Evolutionary conservation across 306 rosid species (phyloP).

Genomic region (Senna siamea): DNA sequence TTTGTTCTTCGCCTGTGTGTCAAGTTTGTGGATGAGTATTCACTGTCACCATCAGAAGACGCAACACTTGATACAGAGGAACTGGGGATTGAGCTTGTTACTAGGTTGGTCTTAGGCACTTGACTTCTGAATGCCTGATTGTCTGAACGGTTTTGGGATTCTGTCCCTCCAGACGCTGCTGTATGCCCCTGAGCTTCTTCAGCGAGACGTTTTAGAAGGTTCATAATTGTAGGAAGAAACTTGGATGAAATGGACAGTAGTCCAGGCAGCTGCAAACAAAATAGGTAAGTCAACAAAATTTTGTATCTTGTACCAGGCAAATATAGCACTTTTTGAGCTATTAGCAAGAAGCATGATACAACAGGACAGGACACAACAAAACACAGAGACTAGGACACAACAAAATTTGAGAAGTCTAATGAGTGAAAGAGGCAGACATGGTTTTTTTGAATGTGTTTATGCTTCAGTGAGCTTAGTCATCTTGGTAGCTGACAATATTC

Average conservation of each 20-base stretch:
- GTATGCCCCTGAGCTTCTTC: conserved; percentile 74
- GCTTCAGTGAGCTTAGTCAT: conserved; percentile 2
- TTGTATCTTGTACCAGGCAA: conserved; percentile 1
- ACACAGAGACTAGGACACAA: not conserved
- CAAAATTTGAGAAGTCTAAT: not conserved
- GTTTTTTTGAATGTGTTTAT: not conserved
- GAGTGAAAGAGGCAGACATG: too few relatives aligned
- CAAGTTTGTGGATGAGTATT: conserved; percentile 57
- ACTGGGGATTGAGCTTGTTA: conserved; percentile 46
- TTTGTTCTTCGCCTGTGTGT: conserved; percentile 56
- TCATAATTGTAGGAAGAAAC: conserved; percentile 81
- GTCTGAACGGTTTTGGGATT: conserved; percentile 40
- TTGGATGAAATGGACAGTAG: conserved; percentile 65
- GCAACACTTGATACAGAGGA: conserved; percentile 57
- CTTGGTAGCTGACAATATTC: conserved; percentile 10
- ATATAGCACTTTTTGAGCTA: not conserved
- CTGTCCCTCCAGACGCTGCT: conserved; percentile 40
- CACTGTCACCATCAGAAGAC: conserved; percentile 49
- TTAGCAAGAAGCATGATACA: not conserved
- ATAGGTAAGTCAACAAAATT: conserved; percentile 22
- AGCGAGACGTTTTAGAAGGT: conserved; percentile 74
- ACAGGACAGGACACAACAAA: not conserved
- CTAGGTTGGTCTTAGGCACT: conserved; percentile 46
- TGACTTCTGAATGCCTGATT: conserved; percentile 56
- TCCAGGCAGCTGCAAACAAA: conserved; percentile 69